Conservation (phyloP, 768 basidiomycete genomes). For the Baorangia bicolor region DNA sequence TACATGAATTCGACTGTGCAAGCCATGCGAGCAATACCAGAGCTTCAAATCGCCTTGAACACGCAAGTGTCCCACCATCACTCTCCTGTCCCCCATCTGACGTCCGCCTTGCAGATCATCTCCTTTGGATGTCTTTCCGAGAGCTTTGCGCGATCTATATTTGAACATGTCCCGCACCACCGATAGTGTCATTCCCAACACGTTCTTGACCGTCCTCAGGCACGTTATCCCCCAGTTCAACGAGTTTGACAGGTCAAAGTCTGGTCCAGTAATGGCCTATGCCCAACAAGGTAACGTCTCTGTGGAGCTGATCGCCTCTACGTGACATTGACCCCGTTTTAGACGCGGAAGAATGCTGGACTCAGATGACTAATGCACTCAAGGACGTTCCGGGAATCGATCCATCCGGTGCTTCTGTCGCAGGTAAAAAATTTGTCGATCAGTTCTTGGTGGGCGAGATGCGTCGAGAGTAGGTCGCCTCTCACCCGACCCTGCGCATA, state of each 20-base stretch:
- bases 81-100: background rate
- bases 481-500: background rate
- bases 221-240: constrained; percentile 88
- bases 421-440: constrained; percentile 64
- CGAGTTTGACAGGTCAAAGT: constrained; percentile 55
- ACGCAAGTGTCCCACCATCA: constrained; percentile 39
- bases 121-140: constrained; percentile 43
- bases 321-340: constrained; percentile 5
- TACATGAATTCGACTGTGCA: constrained; percentile 98
- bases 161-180: constrained; percentile 70
- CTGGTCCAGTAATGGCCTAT: constrained; percentile 46
- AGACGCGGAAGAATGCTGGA: constrained; percentile 93
- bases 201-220: constrained; percentile 71
- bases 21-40: constrained; percentile 89
- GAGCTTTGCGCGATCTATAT: constrained; percentile 69
- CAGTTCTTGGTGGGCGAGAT: constrained; percentile 81
- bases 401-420: constrained; percentile 28
- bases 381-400: constrained; percentile 60
- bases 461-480: constrained; percentile 53
- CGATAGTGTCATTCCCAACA: constrained; percentile 66
- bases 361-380: constrained; percentile 67
- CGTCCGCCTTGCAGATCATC: constrained; percentile 27
- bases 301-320: background rate
- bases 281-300: constrained; percentile 69
- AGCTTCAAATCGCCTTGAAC: constrained; percentile 72